Conservation (phyloP, 23 red algal species). For the Rhodosorus marinus region DNA sequence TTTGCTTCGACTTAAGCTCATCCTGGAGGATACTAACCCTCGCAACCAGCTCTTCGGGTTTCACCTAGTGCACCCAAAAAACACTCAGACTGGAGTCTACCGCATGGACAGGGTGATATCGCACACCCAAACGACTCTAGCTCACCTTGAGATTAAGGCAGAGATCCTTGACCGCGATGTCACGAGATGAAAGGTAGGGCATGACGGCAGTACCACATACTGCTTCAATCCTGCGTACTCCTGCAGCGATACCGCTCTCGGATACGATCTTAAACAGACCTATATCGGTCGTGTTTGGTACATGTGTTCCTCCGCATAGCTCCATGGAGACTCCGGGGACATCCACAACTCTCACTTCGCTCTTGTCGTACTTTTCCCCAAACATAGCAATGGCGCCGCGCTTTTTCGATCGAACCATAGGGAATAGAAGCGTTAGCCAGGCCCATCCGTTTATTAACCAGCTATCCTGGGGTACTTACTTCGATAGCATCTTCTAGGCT, state of each 20-base stretch:
- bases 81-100: background rate
- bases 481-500: conserved; percentile 45
- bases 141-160: conserved; percentile 23
- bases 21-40: conserved; percentile 42
- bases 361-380: conserved; percentile 76
- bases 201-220: conserved; percentile 57
- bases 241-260: conserved; percentile 63
- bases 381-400: conserved; percentile 85
- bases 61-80: too few species aligned
- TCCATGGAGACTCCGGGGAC: conserved; percentile 74
- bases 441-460: too few species aligned
- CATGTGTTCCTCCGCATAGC: conserved; percentile 94
- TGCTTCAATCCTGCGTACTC: conserved; percentile 85
- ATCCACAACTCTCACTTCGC: conserved; percentile 76
- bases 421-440: too few species aligned
- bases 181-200: conserved; percentile 25
- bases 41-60: conserved; percentile 39
- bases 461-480: too few species aligned
- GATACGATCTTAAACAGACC: conserved; percentile 74
- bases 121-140: too few species aligned
- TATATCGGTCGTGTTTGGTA: conserved; percentile 71
- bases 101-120: too few species aligned
- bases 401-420: too few species aligned
- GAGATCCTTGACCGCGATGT: conserved; percentile 38
- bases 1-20: conserved; percentile 26